Base-by-base conservation (phyloP, 345 rosid species). In the Eucalyptus erythrocorys region DNA sequence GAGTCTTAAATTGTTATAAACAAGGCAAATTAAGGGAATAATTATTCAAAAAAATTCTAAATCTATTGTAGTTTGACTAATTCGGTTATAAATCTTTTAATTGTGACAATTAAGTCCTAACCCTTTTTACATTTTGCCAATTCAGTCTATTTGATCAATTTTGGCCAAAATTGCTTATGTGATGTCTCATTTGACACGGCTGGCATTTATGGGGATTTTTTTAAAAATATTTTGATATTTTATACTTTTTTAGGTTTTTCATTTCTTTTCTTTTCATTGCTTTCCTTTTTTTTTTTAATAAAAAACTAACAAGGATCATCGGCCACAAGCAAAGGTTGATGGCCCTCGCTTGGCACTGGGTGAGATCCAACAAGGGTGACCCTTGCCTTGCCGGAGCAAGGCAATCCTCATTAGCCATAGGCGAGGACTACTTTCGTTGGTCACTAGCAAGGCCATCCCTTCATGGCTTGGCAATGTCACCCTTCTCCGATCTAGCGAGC, bases 101-200 rank as follows among this genome's bases (percentile, higher is more conserved):
- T 55, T 55, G 30, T 24, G 6, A 0, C 3, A 24, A 24, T 55
- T 55, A 26, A 55, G 6, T 4, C 6, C 9, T 55, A 55, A 22
- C 1, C 1, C 3, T 22, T 24, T 55, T 22, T 55, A 24, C 13
- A 55, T 55, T 55, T 55, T 24, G 6, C 61, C 30, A 55, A 55
- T 55, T 55, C 4, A 55, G 30, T 55, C 1, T 22, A 55, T 55
- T 55, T 26, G 6, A 1, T 9, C 30, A 55, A 55, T 55, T 55
- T 24, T 55, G 30, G 1, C 30, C 6, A 1, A 55, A 55, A 55
- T 24, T 24, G 12, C 61, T 55, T 2, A 55, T 0, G 3, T 55
- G 12, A 13, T 2, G 0, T 55, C 3, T 10, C 2, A 55, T 55
- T 55, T 55, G 61, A 6, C 61, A 22, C 0, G 1, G 6, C 30